Conservation (phyloP, 192 early-diverging fungal species). For the Neocallimastix lanati region DNA sequence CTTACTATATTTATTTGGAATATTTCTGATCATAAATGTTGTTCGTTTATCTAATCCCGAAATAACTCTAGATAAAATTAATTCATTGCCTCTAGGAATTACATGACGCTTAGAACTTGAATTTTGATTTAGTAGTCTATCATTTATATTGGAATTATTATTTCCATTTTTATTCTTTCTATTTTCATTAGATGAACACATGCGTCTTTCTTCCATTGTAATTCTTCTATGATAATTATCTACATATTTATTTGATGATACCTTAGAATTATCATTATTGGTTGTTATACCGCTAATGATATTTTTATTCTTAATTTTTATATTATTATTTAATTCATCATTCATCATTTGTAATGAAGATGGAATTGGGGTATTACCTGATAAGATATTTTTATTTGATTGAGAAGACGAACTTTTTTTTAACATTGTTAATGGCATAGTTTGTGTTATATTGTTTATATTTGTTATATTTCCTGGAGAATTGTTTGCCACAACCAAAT, state of each 20-base stretch:
- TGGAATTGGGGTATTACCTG: not conserved
- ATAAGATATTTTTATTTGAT: not conserved
- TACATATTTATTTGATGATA: not conserved
- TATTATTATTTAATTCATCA: not conserved
- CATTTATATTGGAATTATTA: not conserved
- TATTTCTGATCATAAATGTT: conserved; percentile 73
- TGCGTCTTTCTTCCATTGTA: not conserved
- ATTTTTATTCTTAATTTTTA: not conserved
- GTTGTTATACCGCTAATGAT: not conserved
- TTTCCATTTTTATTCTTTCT: not conserved
- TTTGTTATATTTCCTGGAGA: not conserved
- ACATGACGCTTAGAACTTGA: not conserved
- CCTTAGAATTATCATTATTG: not conserved
- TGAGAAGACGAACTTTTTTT: not conserved
- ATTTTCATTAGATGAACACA: not conserved
- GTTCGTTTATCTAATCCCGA: conserved; percentile 42
- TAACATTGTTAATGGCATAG: not conserved
- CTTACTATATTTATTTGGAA: conserved; percentile 69
- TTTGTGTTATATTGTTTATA: not conserved
- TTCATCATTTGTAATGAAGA: not conserved
- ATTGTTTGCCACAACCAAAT: not conserved
- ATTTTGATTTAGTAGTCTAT: not conserved
- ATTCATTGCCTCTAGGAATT: not conserved
- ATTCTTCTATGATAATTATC: not conserved
- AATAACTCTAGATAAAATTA: not conserved